phyloP scores from a whole-genome alignment of 2,329 filamentous ascomycete genomes.

The Neophaeococcomyces mojaviensis region DNA sequence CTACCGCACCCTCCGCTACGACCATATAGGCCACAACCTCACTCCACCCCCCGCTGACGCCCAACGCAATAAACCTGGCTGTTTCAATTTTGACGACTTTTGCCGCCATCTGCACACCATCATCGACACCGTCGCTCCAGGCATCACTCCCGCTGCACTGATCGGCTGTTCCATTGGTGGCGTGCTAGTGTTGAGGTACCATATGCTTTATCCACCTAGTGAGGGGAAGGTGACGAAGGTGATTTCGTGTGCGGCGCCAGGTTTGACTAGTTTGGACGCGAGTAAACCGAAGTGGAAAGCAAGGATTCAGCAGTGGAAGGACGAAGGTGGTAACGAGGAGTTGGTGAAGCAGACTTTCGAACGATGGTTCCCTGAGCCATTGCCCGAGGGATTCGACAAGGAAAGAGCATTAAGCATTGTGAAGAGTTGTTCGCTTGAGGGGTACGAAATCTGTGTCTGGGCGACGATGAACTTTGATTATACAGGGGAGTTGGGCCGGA shows the following conservation, averaged over 20 bases:
- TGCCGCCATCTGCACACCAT: slow-evolving; percentile 6
- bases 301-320: neutral
- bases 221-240: neutral
- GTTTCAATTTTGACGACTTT: slow-evolving; percentile 3
- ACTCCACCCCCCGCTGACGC: slow-evolving; percentile 28
- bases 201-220: slow-evolving; percentile 4
- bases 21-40: slow-evolving; percentile 38
- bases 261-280: neutral
- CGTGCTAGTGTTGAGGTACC: slow-evolving; percentile 3
- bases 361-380: slow-evolving; percentile 37
- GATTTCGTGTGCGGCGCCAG: slow-evolving; percentile 1
- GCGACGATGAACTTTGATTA: slow-evolving; percentile 8
- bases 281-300: neutral
- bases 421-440: neutral
- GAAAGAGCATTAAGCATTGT: neutral
- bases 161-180: slow-evolving; percentile 9
- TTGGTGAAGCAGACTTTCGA: slow-evolving; percentile 31
- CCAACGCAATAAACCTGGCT: neutral
- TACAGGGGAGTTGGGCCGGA: slow-evolving; percentile 1
- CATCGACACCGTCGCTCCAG: neutral
- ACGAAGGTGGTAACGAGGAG: neutral
- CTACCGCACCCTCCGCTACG: slow-evolving; percentile 38
- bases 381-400: slow-evolving; percentile 28
- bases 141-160: neutral
- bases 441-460: slow-evolving; percentile 5